Evolutionary conservation across 2,329 filamentous ascomycete species (phyloP), one percentile per base, ranked within the genome.

Genomic region (Pyrenochaeta sp.): DNA sequence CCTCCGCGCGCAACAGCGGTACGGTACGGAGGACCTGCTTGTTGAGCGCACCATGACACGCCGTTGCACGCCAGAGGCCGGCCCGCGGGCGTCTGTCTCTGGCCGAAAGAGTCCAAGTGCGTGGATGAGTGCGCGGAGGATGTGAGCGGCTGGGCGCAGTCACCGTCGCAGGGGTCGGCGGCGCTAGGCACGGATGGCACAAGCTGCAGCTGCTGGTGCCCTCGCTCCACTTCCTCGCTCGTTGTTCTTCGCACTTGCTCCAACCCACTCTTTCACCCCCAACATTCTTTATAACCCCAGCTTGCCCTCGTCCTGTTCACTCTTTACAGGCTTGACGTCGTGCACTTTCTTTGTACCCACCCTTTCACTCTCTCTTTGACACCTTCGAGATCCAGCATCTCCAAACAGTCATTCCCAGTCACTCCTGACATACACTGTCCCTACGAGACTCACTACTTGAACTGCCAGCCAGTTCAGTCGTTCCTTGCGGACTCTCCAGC

Each of bases 271-370:
- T n/a, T n/a, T n/a, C 50, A 43, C 43, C 48, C 56, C 28, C 48
- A 18, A 48, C 54, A 29, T 31, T 61, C 57, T 60, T 60, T 63
- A 62, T 59, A 58, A 63, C 44, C 44, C 44, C 15, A 14, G 19
- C 43, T 58, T 49, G 39, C 50, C 56, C 44, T 55, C 44, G 31
- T 51, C 55, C 63, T 67, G 63, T 68, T 45, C 65, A 65, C 63
- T 68, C 65, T 69, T 50, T 69, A 67, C 66, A 69, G 66, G 65
- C 67, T 69, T 68, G 67, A 69, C 50, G 67, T 65, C 63, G 68
- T 65, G 38, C 52, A 53, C 43, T n/a, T n/a, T n/a, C n/a, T n/a
- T 59, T 60, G 40, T 53, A 50, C 57, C 55, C 53, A 54, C 67
- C 60, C 61, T 45, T 68, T 68, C 53, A 41, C 35, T 47, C 54